Base-by-base conservation (phyloP, 768 basidiomycete genomes). In the Agrocybe pediades region DNA sequence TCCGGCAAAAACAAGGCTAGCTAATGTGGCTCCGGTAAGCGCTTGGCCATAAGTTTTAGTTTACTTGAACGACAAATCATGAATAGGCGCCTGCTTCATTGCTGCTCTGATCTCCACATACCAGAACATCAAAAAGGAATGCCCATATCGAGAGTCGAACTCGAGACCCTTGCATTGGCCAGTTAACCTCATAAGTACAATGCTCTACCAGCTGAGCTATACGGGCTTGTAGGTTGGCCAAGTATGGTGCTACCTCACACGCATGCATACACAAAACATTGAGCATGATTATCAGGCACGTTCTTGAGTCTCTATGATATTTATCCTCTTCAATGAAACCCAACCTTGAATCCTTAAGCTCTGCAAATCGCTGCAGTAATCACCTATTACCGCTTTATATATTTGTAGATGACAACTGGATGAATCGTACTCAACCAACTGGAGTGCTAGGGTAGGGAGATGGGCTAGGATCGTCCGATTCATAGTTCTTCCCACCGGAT, bases 151-250 rank as follows among this genome's bases (percentile, higher is more conserved):
- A 78, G 78, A 73, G 65, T 79, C 74, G 78, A 79, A 79, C 78
- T 78, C 75, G 74, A 73, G 77, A 79, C 78, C 78, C 75, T 78
- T 78, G 78, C 78, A 79, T 79, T 36, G 68, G 53, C 50, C 64
- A 66, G 67, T 61, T 76, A 77, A 65, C 78, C 78, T 68, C 78
- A 79, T 79, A 79, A 79, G 78, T 79, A 79, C 78, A 78, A 78
- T 78, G 78, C 78, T 78, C 78, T 79, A 79, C 78, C 78, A 61
- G 65, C 76, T 79, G 77, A 78, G 78, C 78, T 78, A 79, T 72
- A 74, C 77, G 77, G 76, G 78, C 78, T 68, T 64, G 49, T 33
- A 30, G 20, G 23, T 4, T 29, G 49, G 26, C 6, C 15, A 6
- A 19, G 11, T 9, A 27, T 26, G 9, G 3, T 11, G 25, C 6